A percentile compares a stretch with the other conserved stretches of the same genome.
These are phyloP conservation scores for Kingdonia uniflora DNA, from an alignment of 164 flowering plant genomes.

Conservation along the genomic window DNA sequence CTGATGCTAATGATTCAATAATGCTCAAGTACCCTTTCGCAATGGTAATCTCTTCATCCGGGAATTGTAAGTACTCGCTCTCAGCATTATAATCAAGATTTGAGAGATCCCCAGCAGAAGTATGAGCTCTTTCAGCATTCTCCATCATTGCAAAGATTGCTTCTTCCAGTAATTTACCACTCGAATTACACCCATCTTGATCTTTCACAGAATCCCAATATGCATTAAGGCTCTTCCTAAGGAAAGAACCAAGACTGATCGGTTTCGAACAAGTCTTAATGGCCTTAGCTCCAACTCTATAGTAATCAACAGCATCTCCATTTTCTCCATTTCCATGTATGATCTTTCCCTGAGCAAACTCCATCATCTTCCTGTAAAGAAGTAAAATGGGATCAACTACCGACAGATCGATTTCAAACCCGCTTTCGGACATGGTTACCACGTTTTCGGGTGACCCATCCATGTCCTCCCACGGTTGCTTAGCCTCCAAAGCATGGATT, in stretches of 20 bases:
- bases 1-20: constrained; percentile 56
- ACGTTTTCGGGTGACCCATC: constrained; percentile 45
- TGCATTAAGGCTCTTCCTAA: constrained; percentile 41
- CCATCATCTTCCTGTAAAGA: constrained; percentile 57
- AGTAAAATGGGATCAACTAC: constrained; percentile 38
- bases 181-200: constrained; percentile 27
- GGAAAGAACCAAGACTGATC: constrained; percentile 57
- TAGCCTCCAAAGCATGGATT: constrained; percentile 40
- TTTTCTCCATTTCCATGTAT: constrained; percentile 7
- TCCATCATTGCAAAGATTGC: constrained; percentile 68
- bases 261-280: constrained; percentile 8
- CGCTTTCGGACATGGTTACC: constrained; percentile 26
- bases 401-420: constrained; percentile 22
- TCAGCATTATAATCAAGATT: constrained; percentile 69
- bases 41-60: constrained; percentile 88
- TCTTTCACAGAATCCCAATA: constrained; percentile 29
- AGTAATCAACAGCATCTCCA: constrained; percentile 10
- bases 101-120: constrained; percentile 67
- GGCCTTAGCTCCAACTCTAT: constrained; percentile 21
- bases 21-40: constrained; percentile 75
- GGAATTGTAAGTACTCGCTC: constrained; percentile 70
- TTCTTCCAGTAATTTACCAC: constrained; percentile 37
- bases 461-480: constrained; percentile 89
- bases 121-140: constrained; percentile 74
- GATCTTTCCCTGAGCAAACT: constrained; percentile 48